Conservation (phyloP, 352 stramenopile genomes). For the Phytophthora quininea region DNA sequence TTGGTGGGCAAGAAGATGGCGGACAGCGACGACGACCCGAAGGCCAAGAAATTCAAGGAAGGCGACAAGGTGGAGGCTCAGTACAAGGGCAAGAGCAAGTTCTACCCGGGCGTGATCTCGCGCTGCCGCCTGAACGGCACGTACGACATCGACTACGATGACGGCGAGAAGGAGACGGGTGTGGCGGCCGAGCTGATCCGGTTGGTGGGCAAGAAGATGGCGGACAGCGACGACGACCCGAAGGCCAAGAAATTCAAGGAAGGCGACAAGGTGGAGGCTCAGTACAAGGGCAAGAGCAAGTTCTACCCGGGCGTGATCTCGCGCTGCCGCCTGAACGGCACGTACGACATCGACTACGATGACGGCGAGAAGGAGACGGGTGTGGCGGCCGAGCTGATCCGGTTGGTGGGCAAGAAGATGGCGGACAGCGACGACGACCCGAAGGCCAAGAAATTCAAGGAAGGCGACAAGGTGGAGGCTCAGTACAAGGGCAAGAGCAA, state of each 20-base stretch:
- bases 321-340: constrained; percentile 18
- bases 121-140: constrained; percentile 20
- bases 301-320: constrained; percentile 23
- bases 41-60: constrained; percentile 22
- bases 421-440: constrained; percentile 19
- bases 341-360: constrained; percentile 24
- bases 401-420: constrained; percentile 11
- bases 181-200: constrained; percentile 20
- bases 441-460: constrained; percentile 23
- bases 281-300: constrained; percentile 24
- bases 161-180: constrained; percentile 23
- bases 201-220: constrained; percentile 9
- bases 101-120: constrained; percentile 20
- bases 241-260: constrained; percentile 23
- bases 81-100: constrained; percentile 23
- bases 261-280: constrained; percentile 21
- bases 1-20: constrained; percentile 9
- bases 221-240: constrained; percentile 18
- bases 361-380: constrained; percentile 23
- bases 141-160: constrained; percentile 24
- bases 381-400: constrained; percentile 21
- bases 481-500: constrained; percentile 25
- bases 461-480: constrained; percentile 21
- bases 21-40: constrained; percentile 22
- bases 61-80: constrained; percentile 22